Conservation (phyloP, 1,284 basidiomycete species). For the Tilletia horrida region DNA sequence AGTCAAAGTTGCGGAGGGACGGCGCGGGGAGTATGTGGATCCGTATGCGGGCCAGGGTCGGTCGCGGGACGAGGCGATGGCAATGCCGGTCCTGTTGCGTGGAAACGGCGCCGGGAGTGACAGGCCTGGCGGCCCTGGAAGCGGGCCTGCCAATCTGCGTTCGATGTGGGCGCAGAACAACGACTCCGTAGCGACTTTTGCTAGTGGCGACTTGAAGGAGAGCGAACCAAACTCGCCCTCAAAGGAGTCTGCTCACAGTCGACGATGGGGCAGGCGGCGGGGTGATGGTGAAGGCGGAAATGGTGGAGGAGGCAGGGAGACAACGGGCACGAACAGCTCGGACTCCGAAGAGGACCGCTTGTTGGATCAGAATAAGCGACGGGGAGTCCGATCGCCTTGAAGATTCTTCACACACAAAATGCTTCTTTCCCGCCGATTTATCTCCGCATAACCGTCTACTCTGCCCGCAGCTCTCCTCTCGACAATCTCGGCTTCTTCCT, state of each 20-base stretch:
- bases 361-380: background rate
- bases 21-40: background rate
- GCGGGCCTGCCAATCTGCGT: background rate
- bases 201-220: background rate
- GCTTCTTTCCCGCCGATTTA: background rate
- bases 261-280: constrained; percentile 5
- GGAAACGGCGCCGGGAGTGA: background rate
- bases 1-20: background rate
- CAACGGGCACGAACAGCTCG: background rate
- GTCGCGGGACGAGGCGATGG: background rate
- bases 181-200: background rate
- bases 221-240: background rate
- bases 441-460: too few species aligned
- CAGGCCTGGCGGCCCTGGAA: background rate
- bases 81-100: constrained; percentile 7
- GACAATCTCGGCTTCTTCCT: too few species aligned
- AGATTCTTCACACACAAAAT: too few species aligned
- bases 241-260: background rate
- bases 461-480: too few species aligned
- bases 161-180: constrained; percentile 2
- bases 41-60: background rate
- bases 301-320: background rate
- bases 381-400: constrained; percentile 6
- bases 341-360: constrained; percentile 10
- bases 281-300: background rate